These are phyloP conservation scores for Calonectria pseudoreteaudii DNA, from an alignment of 2,329 filamentous ascomycete species.

Conservation along the genomic window DNA sequence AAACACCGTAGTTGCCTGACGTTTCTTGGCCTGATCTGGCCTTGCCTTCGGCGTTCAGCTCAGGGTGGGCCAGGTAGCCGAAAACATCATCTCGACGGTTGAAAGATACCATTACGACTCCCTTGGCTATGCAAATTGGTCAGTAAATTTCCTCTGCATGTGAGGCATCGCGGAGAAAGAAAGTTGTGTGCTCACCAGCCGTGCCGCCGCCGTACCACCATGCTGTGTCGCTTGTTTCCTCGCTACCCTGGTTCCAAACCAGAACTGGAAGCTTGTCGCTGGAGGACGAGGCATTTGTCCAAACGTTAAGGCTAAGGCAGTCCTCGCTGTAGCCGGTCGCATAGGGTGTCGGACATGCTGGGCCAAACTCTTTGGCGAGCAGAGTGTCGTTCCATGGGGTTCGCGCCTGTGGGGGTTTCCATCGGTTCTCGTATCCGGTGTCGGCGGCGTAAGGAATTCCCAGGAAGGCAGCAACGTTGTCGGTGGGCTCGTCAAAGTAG, in stretches of 20 bases:
- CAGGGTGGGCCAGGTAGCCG: slow-evolving; percentile 12
- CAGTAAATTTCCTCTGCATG: not conserved
- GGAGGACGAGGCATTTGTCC: slow-evolving; percentile 8
- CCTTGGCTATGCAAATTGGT: not conserved
- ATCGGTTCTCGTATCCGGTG: slow-evolving; percentile 11
- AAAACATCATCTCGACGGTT: slow-evolving; percentile 10
- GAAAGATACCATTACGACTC: slow-evolving; percentile 1
- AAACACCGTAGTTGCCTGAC: slow-evolving; percentile 17
- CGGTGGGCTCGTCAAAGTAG: not conserved
- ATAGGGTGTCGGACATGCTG: not conserved
- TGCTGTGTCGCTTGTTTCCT: not conserved
- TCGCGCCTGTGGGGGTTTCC: slow-evolving; percentile 4
- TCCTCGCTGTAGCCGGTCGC: not conserved
- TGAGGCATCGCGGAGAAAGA: not conserved
- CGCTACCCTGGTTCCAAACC: slow-evolving; percentile 16
- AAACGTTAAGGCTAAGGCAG: slow-evolving; percentile 16
- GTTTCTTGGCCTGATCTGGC: not conserved
- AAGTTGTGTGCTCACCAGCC: not conserved
- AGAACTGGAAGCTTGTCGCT: slow-evolving; percentile 14
- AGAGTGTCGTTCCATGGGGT: slow-evolving; percentile 11
- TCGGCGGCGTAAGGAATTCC: slow-evolving; percentile 15
- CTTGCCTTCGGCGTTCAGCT: slow-evolving; percentile 10
- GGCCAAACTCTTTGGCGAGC: not conserved
- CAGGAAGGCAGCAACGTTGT: not conserved
- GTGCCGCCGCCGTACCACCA: slow-evolving; percentile 16